A percentile compares a stretch with the other conserved stretches of the same genome.
Conservation (phyloP, 179 eudicot species). For the Carnegiea gigantea region DNA sequence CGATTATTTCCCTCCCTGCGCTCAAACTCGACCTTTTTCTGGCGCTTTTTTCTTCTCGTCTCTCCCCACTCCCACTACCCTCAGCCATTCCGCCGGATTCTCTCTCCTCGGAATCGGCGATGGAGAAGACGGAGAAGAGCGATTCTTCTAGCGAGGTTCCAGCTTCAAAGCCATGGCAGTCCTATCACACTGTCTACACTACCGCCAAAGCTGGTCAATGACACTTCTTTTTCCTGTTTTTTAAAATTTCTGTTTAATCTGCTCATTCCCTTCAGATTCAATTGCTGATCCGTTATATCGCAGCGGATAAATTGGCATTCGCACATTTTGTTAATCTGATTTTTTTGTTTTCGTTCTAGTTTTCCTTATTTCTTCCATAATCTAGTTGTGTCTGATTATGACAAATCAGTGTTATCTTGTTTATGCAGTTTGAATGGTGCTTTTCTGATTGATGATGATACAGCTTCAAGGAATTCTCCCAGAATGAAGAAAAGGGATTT, state of each 20-base stretch:
- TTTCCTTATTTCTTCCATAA: background rate
- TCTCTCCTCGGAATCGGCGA: background rate
- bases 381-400: background rate
- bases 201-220: slow-evolving; percentile 85
- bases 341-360: background rate
- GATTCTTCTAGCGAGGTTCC: slow-evolving; percentile 36
- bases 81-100: background rate
- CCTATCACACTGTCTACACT: slow-evolving; percentile 83
- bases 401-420: background rate
- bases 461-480: no score
- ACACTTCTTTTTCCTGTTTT: background rate
- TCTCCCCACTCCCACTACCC: background rate
- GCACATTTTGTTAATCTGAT: background rate
- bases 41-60: slow-evolving; percentile 15
- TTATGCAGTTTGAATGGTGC: background rate
- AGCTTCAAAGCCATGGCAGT: slow-evolving; percentile 68
- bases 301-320: background rate
- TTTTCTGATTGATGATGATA: background rate
- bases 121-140: slow-evolving; percentile 32
- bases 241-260: background rate
- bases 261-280: background rate
- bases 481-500: no score
- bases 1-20: background rate
- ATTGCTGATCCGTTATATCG: background rate
- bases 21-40: background rate